phyloP scores from a whole-genome alignment of 2,329 filamentous ascomycete genomes.

The Aspergillus sp. region DNA sequence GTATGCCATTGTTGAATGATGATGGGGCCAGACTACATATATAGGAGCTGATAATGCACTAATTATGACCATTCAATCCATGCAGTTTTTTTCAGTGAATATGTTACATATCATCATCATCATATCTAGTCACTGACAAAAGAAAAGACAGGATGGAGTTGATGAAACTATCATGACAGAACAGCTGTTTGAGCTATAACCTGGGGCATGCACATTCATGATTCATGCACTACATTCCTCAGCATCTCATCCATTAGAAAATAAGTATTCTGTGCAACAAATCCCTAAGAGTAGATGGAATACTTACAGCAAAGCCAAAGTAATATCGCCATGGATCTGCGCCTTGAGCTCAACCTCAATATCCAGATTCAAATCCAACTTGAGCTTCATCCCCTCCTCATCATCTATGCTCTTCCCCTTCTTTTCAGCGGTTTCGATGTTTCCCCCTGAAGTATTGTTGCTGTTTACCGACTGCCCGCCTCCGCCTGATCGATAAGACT shows the following conservation, averaged over 20 bases:
- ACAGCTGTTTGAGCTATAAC: too few relatives aligned
- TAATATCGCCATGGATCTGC: conserved; percentile 59
- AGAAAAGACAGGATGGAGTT: too few relatives aligned
- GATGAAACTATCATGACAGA: too few relatives aligned
- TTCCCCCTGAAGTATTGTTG: conserved; percentile 14
- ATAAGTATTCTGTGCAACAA: conserved; percentile 2
- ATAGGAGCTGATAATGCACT: too few relatives aligned
- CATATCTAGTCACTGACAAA: too few relatives aligned
- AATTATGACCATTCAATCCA: too few relatives aligned
- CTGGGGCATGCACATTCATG: background rate
- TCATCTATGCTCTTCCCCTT: conserved; percentile 24
- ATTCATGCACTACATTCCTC: conserved; percentile 12
- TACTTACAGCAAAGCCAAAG: conserved; percentile 45
- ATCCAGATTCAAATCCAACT: conserved; percentile 55
- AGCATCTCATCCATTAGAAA: conserved; percentile 7
- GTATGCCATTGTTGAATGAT: too few relatives aligned
- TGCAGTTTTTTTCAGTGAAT: too few relatives aligned
- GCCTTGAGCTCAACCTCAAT: conserved; percentile 59
- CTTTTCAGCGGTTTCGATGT: conserved; percentile 23
- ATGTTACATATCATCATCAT: too few relatives aligned
- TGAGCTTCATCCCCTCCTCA: conserved; percentile 46
- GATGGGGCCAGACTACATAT: too few relatives aligned
- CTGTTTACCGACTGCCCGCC: conserved; percentile 11
- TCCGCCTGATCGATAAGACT: conserved; percentile 16
- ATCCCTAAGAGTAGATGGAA: background rate